Percentiles rank a stretch among this genome's conserved stretches.
These are phyloP conservation scores for Candida piceae DNA, from an alignment of 805 yeast genomes.

Conservation along the genomic window DNA sequence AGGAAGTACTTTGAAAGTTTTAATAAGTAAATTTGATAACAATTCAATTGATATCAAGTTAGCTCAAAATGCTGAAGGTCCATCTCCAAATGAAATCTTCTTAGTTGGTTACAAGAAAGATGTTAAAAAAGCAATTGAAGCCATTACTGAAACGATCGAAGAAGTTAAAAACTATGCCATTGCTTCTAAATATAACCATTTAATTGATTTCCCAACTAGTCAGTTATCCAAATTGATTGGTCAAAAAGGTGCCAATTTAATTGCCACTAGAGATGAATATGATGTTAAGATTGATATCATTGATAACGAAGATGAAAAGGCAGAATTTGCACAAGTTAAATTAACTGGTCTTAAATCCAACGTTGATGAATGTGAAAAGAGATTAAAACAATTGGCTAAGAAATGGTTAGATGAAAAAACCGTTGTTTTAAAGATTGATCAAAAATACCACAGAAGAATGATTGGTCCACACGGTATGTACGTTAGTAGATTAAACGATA, in stretches of 20 bases:
- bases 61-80: slow-evolving; percentile 36
- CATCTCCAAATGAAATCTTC: slow-evolving; percentile 46
- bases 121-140: slow-evolving; percentile 49
- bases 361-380: slow-evolving; percentile 64
- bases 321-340: slow-evolving; percentile 43
- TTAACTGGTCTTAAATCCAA: slow-evolving; percentile 76
- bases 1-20: slow-evolving; percentile 50
- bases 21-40: slow-evolving; percentile 28
- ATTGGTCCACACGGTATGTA: slow-evolving; percentile 82
- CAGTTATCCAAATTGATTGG: slow-evolving; percentile 83
- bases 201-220: slow-evolving; percentile 58
- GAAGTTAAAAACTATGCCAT: slow-evolving; percentile 36
- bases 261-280: slow-evolving; percentile 62
- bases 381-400: slow-evolving; percentile 54
- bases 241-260: slow-evolving; percentile 73
- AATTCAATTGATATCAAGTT: slow-evolving; percentile 41
- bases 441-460: slow-evolving; percentile 70
- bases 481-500: slow-evolving; percentile 79
- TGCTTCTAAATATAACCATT: slow-evolving; percentile 37
- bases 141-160: slow-evolving; percentile 48
- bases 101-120: slow-evolving; percentile 68
- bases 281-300: slow-evolving; percentile 70
- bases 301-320: slow-evolving; percentile 44
- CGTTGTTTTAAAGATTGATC: slow-evolving; percentile 62
- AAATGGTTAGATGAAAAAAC: slow-evolving; percentile 80